These are phyloP conservation scores for Tulasnella calospora DNA, from an alignment of 768 basidiomycete species.

Conservation along the genomic window DNA sequence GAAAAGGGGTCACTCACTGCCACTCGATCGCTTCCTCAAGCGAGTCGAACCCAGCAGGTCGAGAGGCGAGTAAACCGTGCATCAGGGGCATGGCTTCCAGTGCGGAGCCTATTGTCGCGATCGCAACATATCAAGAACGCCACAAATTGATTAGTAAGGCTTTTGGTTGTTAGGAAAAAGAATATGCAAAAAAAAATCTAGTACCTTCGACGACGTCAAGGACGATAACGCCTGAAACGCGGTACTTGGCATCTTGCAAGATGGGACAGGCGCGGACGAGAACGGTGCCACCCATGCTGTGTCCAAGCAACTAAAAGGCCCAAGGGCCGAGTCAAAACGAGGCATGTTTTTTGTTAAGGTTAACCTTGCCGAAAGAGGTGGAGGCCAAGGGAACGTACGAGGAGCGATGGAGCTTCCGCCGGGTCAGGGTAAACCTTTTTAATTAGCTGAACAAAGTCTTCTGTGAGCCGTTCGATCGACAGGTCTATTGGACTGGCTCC, in stretches of 20 bases:
- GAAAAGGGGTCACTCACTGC: conserved; percentile 63
- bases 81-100: conserved; percentile 90
- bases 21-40: conserved; percentile 86
- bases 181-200: conserved; percentile 18
- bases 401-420: conserved; percentile 57
- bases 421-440: conserved; percentile 65
- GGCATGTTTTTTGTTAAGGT: not conserved
- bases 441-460: conserved; percentile 70
- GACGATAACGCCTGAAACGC: conserved; percentile 70
- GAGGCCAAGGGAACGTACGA: conserved; percentile 49
- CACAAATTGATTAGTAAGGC: not conserved
- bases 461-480: conserved; percentile 62
- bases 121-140: not conserved
- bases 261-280: conserved; percentile 63
- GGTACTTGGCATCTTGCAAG: conserved; percentile 63
- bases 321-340: conserved; percentile 41
- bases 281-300: conserved; percentile 96
- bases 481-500: conserved; percentile 46
- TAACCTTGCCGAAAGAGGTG: not conserved
- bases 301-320: conserved; percentile 67
- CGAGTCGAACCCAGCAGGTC: conserved; percentile 80
- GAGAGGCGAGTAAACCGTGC: conserved; percentile 76
- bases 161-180: not conserved
- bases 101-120: conserved; percentile 66
- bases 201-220: conserved; percentile 89